These are phyloP conservation scores for Mrakia blollopis DNA, from an alignment of 768 basidiomycete genomes.

Conservation along the genomic window DNA sequence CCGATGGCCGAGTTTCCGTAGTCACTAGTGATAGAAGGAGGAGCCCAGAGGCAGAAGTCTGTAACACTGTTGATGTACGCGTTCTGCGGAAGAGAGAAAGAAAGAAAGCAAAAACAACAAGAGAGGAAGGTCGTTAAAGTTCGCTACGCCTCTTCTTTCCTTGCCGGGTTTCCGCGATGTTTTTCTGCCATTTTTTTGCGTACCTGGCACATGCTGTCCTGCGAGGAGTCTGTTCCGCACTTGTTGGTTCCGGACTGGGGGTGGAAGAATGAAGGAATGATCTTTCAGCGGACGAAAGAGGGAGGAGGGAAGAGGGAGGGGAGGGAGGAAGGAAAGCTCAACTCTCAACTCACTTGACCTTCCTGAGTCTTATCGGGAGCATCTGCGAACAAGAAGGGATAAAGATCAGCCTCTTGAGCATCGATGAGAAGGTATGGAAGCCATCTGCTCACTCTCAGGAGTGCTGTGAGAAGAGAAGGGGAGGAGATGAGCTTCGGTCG, in stretches of 20 bases:
- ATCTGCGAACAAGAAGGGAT: neutral
- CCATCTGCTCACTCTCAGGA: conserved; percentile 1
- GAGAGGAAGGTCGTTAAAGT: too few species aligned
- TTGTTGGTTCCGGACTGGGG: conserved; percentile 26
- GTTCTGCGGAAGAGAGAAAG: neutral
- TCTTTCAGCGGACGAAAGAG: neutral
- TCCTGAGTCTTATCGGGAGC: conserved; percentile 16
- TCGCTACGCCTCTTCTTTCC: too few species aligned
- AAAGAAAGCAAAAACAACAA: neutral
- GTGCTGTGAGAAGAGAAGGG: neutral
- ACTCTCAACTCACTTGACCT: conserved; percentile 12
- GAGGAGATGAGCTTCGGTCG: neutral
- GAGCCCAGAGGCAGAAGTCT: conserved; percentile 33
- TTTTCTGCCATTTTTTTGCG: too few species aligned
- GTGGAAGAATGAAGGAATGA: neutral
- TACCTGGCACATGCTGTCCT: conserved; percentile 25
- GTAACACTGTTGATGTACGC: conserved; percentile 35
- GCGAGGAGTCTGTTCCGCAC: conserved; percentile 18
- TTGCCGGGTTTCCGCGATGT: too few species aligned
- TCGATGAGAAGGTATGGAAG: neutral
- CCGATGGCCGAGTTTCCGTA: conserved; percentile 51
- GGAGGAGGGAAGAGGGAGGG: neutral
- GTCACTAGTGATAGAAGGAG: conserved; percentile 31
- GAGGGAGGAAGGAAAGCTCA: neutral
- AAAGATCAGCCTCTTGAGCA: neutral